Base-by-base conservation (phyloP, 768 basidiomycete species). In the Xerocomellus intermedius region DNA sequence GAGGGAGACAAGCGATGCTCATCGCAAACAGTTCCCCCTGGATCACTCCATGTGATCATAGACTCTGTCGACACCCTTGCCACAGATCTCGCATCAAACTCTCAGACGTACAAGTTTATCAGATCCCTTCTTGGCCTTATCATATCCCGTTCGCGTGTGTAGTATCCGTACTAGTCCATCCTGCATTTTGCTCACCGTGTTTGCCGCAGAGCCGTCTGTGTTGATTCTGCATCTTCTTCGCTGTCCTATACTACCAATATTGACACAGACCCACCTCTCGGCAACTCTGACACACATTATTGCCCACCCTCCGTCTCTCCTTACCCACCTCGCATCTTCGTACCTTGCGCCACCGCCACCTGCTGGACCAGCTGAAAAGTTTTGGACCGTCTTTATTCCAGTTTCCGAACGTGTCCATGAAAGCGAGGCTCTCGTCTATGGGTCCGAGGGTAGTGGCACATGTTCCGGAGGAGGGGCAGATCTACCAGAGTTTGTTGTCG, bases 351-450 rank as follows among this genome's bases (percentile, higher is more conserved):
- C 79, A 1, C 91, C 92, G 0, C 87, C 89, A 1, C 82, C 87
- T 8, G 72, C 76, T 38, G 81, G 83, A 9, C 62, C 80, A 0
- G 73, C 77, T n/a, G 74, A 79, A 35, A 90, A 90, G 64, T 95
- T 94, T 72, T 94, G 89, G 90, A 75, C 76, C 36, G 77, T 92
- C 12, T 90, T 95, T 63, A 69, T 84, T 8, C 87, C 89, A 0
- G 67, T 90, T 54, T 82, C 85, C 51, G 85, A 83, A 66, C 79
- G 87, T 24, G 67, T 61, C 4, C 70, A 79, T 52, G 85, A 93
- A 60, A 77, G 79, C 39, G 82, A 87, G 59, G 70, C 71, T 51
- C 73, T 91, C 35, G 76, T 88, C 17, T 85, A 82, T 60, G 87
- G 86, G 1, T 63, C 73, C 8, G 73, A 62, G 14, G 85, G 82